Evolutionary conservation across 2,329 filamentous ascomycete genomes (phyloP).

Genomic region (Hirsutella thompsonii): DNA sequence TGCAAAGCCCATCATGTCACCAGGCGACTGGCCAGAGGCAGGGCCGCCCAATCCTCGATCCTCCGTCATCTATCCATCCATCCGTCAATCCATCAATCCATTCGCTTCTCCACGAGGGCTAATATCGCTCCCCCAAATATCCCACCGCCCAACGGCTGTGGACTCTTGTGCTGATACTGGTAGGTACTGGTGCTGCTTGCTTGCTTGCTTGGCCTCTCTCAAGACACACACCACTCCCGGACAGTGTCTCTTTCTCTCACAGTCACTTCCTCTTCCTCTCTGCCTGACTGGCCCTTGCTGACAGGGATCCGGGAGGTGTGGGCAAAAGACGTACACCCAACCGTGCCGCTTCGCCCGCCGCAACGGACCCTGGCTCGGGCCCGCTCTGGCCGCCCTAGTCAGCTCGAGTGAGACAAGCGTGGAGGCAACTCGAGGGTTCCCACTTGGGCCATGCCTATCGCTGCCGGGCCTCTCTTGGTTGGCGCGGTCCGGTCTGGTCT

Average conservation of each 20-base stretch:
- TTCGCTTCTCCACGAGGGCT: no score
- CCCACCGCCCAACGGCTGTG: no score
- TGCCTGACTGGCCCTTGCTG: not conserved
- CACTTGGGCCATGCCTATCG: constrained; percentile 9
- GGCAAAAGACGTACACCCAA: constrained; percentile 1
- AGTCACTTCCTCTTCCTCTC: not conserved
- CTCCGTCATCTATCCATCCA: no score
- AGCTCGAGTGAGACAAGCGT: constrained; percentile 40
- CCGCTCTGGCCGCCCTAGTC: constrained; percentile 18
- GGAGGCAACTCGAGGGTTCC: constrained; percentile 10
- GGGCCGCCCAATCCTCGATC: no score
- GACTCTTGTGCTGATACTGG: no score
- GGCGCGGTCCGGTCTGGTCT: constrained; percentile 9
- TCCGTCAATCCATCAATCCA: no score
- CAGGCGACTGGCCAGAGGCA: no score
- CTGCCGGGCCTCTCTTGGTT: constrained; percentile 4
- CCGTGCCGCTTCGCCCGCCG: constrained; percentile 2
- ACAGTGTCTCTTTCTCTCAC: constrained; percentile 1
- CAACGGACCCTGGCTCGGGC: constrained; percentile 7
- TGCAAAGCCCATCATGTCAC: no score
- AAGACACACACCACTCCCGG: not conserved
- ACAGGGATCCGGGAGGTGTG: constrained; percentile 3
- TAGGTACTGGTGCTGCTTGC: no score
- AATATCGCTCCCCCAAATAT: no score
- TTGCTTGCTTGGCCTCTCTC: not conserved